These are phyloP conservation scores for Mycena latifolia DNA, from an alignment of 768 basidiomycete species.

Conservation along the genomic window DNA sequence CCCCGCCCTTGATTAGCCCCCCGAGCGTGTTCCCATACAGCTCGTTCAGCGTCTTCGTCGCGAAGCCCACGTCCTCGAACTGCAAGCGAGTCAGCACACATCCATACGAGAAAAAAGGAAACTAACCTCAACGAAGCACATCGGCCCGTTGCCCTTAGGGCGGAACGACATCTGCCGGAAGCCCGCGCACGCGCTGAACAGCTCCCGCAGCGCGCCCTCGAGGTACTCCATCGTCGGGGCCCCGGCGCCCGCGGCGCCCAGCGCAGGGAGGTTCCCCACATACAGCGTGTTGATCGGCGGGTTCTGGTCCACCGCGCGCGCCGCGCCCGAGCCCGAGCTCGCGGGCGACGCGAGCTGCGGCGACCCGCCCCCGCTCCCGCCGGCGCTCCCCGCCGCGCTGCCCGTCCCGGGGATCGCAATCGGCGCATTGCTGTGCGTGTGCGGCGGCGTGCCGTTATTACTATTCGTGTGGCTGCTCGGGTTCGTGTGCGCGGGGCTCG, in stretches of 20 bases:
- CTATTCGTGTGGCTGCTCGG: too few species aligned
- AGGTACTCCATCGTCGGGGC: slow-evolving; percentile 85
- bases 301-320: slow-evolving; percentile 84
- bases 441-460: slow-evolving; percentile 20
- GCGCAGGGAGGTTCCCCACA: slow-evolving; percentile 96
- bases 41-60: slow-evolving; percentile 89
- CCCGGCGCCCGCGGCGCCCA: slow-evolving; percentile 58
- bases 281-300: slow-evolving; percentile 99
- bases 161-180: slow-evolving; percentile 95
- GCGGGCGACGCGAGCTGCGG: slow-evolving; percentile 85
- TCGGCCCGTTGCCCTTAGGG: slow-evolving; percentile 97
- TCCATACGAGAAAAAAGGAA: slow-evolving; percentile 55
- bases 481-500: not conserved
- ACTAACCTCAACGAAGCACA: slow-evolving; percentile 98
- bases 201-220: slow-evolving; percentile 86
- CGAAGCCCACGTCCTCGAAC: slow-evolving; percentile 92
- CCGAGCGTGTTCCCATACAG: slow-evolving; percentile 93
- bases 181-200: slow-evolving; percentile 85
- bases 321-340: slow-evolving; percentile 68
- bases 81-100: slow-evolving; percentile 46
- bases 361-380: slow-evolving; percentile 60
- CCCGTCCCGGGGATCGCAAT: slow-evolving; percentile 24
- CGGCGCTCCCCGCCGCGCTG: slow-evolving; percentile 56
- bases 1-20: slow-evolving; percentile 93
- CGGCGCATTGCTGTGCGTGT: slow-evolving; percentile 19